Base-by-base conservation (phyloP, 768 basidiomycete genomes). In the Kwoniella sp. region DNA sequence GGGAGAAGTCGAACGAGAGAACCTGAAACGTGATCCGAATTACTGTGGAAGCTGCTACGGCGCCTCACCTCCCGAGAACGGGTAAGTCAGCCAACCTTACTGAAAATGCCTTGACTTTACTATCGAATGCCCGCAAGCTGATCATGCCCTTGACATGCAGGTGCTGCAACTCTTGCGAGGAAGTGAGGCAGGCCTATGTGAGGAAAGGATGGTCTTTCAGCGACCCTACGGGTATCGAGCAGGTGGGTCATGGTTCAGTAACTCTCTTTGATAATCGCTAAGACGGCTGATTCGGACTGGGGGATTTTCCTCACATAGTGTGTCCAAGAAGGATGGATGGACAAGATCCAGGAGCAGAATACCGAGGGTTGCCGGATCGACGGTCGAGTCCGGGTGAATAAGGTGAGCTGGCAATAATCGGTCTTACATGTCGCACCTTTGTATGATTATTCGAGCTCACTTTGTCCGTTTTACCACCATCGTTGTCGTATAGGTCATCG, bases 31-130 rank as follows among this genome's bases (percentile, higher is more conserved):
- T 23, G 75, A 75, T 29, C 77, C 79, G 0, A 85, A 84, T 64
- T 94, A 92, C 78, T 98, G 95, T 82, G 96, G 96, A 3, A 95
- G 93, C 4, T 99, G 96, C 82, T 99, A 91, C 71, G 96, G 96
- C 63, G 96, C 92, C 61, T 68, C 70, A 2, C 76, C 81, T 23
- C 76, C 77, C 22, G 69, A 69, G 26, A 74, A 60, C 37, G 77
- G 77, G 73, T 74, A 15, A 53, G 70, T 68, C 30, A 7, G 34
- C 20, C 12, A 45, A 9, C 54, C 13, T 1, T 34, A 34, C 11
- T 38, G 15, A 13, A 41, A 15, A 12, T 37, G 9, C 5, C 23
- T n/a, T n/a, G n/a, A n/a, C n/a, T n/a, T n/a, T n/a, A n/a, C n/a
- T n/a, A n/a, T n/a, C n/a, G n/a, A n/a, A n/a, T n/a, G n/a, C n/a